These are phyloP conservation scores for Podila epicladia DNA, from an alignment of 192 early-diverging fungal genomes.

Conservation along the genomic window DNA sequence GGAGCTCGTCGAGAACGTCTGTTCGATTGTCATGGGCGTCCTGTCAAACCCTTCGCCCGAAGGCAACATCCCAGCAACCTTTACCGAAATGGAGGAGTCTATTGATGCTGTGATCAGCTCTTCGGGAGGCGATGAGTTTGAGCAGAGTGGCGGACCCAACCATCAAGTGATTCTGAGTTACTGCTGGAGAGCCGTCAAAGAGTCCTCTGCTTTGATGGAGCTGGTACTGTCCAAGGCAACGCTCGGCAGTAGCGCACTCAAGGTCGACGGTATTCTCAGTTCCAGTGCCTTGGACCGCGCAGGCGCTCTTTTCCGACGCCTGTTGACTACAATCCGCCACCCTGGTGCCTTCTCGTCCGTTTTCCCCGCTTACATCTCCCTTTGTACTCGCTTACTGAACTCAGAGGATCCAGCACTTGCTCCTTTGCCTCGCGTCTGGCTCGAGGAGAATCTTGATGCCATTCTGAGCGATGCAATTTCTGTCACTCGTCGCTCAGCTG, in stretches of 20 bases:
- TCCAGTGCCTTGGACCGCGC: conserved; percentile 28
- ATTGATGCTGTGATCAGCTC: conserved; percentile 59
- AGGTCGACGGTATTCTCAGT: conserved; percentile 31
- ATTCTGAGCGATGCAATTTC: conserved; percentile 82
- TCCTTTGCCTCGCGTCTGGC: conserved; percentile 73
- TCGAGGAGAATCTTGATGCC: conserved; percentile 80
- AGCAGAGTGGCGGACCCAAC: conserved; percentile 62
- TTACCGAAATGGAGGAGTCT: conserved; percentile 74
- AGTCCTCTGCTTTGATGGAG: conserved; percentile 66
- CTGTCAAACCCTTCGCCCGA: conserved; percentile 86
- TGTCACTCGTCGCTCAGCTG: conserved; percentile 91
- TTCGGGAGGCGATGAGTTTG: conserved; percentile 53
- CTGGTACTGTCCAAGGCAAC: conserved; percentile 47
- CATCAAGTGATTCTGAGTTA: conserved; percentile 90
- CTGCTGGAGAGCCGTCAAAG: conserved; percentile 94
- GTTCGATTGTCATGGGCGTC: conserved; percentile 71
- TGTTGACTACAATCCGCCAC: conserved; percentile 84
- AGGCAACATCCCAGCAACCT: conserved; percentile 87
- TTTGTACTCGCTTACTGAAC: conserved; percentile 76
- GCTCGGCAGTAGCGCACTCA: conserved; percentile 18
- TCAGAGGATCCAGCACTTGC: conserved; percentile 62
- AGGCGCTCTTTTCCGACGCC: conserved; percentile 63
- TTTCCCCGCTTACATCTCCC: conserved; percentile 76
- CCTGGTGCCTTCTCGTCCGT: conserved; percentile 93
- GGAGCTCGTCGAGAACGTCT: conserved; percentile 61